Percentiles rank a stretch among this genome's conserved stretches.
phyloP scores from a whole-genome alignment of 2,329 filamentous ascomycete species.

The Aspergillus melleus region DNA sequence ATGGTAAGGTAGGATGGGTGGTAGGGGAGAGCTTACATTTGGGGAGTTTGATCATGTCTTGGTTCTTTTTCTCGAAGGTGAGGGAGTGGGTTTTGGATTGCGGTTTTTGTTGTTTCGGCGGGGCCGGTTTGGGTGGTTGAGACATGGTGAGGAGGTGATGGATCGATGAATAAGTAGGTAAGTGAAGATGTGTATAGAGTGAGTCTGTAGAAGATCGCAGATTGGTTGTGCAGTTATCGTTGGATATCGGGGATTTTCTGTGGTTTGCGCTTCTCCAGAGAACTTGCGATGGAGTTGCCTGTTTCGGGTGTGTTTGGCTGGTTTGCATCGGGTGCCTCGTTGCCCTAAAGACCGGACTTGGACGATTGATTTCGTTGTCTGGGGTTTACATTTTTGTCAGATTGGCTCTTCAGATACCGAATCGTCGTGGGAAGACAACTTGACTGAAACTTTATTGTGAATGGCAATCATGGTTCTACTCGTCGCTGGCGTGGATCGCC shows the following conservation, averaged over 20 bases:
- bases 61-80: constrained; percentile 42
- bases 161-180: too few species aligned
- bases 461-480: too few species aligned
- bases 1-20: neutral
- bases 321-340: neutral
- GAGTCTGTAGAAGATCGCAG: neutral
- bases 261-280: neutral
- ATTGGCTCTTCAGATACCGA: too few species aligned
- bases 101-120: neutral
- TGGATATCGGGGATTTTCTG: neutral
- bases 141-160: neutral
- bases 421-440: too few species aligned
- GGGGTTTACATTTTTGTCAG: too few species aligned
- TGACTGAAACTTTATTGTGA: too few species aligned
- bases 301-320: neutral
- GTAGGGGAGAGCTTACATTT: constrained; percentile 27
- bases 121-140: neutral
- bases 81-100: constrained; percentile 14
- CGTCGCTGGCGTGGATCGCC: too few species aligned
- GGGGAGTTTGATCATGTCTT: constrained; percentile 36
- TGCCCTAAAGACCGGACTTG: neutral
- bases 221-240: neutral
- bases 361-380: too few species aligned
- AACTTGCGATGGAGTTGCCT: neutral
- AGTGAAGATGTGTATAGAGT: too few species aligned